Base-by-base conservation (phyloP, 2,329 filamentous ascomycete genomes). In the Penicillium glabrum region DNA sequence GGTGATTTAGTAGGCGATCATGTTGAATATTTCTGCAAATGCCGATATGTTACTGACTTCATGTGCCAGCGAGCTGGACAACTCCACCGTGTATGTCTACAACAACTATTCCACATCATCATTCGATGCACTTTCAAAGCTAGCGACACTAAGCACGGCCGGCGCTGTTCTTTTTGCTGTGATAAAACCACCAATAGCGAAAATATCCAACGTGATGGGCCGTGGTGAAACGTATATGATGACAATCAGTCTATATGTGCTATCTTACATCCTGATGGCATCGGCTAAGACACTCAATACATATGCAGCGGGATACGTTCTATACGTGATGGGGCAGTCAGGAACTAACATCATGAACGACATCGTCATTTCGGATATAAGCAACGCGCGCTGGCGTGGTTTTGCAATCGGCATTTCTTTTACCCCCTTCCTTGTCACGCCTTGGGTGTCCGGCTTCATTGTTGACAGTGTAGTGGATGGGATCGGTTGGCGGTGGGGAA, bases 401-500 rank as follows among this genome's bases (percentile, higher is more conserved):
- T 72, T 80, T 53, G 72, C 71, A 11, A 71, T 75, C 41, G 72
- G 69, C 11, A 60, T 77, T 5, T 65, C 72, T 43, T 78, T 73
- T 50, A 61, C 75, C 1, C 77, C 77, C 1, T 77, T 74, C 51
- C 62, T 79, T 21, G 65, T 79, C 47, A 75, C 71, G 3, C 74
- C 77, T 0, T 79, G 75, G 73, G 60, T 75, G 3, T 72, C 75
- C 4, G 75, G 74, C 1, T 71, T 75, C 48, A 77, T 79, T 37
- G 70, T 74, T n/a, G 70, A 78, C 11, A 72, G 65, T 24, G 76
- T 76, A 1, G 65, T 77, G 2, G 61, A 67, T 24, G 71, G 69
- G 2, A 78, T 78, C 35, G 77, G 76, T 6, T 80, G 77, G 77
- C 64, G 76, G 31, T 79, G 75, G 75, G 77, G 75, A 31, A 78